Conservation (phyloP, 2,329 filamentous ascomycete species). For the Botrytis galanthina region DNA sequence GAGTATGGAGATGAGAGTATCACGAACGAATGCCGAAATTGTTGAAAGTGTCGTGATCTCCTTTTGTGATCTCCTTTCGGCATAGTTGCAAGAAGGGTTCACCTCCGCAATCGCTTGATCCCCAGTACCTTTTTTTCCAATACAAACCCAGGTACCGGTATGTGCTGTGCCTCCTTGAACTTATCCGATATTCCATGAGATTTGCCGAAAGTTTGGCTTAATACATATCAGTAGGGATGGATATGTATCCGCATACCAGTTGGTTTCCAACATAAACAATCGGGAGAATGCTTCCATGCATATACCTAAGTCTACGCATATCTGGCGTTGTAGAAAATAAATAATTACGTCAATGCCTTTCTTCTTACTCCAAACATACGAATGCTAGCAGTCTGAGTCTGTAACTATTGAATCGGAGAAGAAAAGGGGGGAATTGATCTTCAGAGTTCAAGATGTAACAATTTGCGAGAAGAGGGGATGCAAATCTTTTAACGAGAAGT, state of each 20-base stretch:
- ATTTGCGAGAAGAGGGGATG: not conserved
- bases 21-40: not conserved
- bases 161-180: not conserved
- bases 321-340: not conserved
- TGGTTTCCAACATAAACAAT: not conserved
- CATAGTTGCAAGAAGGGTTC: not conserved
- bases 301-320: not conserved
- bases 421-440: not conserved
- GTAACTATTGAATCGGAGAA: not conserved
- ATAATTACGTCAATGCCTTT: not conserved
- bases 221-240: not conserved
- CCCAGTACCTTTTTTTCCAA: not conserved
- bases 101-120: constrained; percentile 15
- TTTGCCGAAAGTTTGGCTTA: not conserved
- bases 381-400: not conserved
- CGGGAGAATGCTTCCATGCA: not conserved
- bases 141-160: not conserved
- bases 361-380: not conserved
- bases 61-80: constrained; percentile 3
- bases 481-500: constrained; percentile 6
- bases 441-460: not conserved
- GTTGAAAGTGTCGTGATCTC: not conserved
- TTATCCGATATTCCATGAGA: not conserved
- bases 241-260: not conserved
- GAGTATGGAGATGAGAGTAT: not conserved